Percentiles rank a stretch among this genome's conserved stretches.
phyloP scores from a whole-genome alignment of 306 rosid species.

The Dalbergia oliveri region DNA sequence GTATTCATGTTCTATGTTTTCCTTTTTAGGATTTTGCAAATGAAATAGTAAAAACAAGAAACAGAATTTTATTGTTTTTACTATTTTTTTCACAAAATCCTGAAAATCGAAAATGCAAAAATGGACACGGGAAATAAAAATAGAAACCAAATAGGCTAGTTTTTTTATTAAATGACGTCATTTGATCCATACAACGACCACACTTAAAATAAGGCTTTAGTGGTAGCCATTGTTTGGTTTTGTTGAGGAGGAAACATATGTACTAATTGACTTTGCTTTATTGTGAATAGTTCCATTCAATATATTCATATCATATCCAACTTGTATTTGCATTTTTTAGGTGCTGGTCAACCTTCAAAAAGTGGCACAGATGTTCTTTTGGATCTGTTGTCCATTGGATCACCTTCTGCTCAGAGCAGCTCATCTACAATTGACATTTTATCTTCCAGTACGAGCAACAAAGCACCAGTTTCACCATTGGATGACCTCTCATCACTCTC shows the following conservation, averaged over 20 bases:
- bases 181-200: not conserved
- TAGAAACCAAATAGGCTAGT: too few species aligned
- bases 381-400: slow-evolving; percentile 90
- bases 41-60: too few species aligned
- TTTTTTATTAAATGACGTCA: slow-evolving; percentile 14
- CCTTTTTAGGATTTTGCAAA: too few species aligned
- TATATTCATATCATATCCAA: slow-evolving; percentile 29
- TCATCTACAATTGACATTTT: slow-evolving; percentile 66
- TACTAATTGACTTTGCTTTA: slow-evolving; percentile 11
- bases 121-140: not conserved
- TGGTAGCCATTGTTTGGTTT: slow-evolving; percentile 13
- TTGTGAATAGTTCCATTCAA: slow-evolving; percentile 32
- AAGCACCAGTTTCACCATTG: slow-evolving; percentile 63
- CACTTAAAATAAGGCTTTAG: slow-evolving; percentile 10
- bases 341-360: slow-evolving; percentile 59
- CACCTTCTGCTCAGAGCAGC: slow-evolving; percentile 64
- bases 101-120: too few species aligned
- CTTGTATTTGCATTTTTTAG: slow-evolving; percentile 55
- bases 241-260: slow-evolving; percentile 36
- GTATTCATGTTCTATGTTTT: not conserved
- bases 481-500: slow-evolving; percentile 75
- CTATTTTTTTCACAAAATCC: too few species aligned
- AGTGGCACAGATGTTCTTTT: slow-evolving; percentile 80
- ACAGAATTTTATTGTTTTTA: too few species aligned
- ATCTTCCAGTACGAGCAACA: slow-evolving; percentile 60